Evolutionary conservation across 345 rosid species (phyloP).

Genomic region (Ceriops zippeliana): DNA sequence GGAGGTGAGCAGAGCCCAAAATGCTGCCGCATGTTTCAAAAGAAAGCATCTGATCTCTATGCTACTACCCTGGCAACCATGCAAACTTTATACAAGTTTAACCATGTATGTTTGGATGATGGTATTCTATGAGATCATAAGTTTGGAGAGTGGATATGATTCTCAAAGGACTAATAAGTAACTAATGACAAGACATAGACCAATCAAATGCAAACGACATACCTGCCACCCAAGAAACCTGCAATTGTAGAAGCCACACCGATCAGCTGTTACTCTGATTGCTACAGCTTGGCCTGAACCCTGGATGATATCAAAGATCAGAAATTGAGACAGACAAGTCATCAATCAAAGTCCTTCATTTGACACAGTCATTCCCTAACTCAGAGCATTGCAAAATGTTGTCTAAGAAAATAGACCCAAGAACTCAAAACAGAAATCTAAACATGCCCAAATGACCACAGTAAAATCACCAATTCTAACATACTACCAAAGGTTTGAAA

Average conservation of each 20-base stretch:
- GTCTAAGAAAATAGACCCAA: conserved; percentile 1
- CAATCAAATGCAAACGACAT: conserved; percentile 1
- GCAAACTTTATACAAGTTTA: no score
- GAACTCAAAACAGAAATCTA: not conserved
- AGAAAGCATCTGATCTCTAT: no score
- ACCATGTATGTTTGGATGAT: no score
- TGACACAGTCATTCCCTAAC: not conserved
- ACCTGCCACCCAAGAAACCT: conserved; percentile 99
- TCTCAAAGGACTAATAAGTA: no score
- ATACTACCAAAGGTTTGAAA: not conserved
- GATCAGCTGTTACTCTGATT: conserved; percentile 85
- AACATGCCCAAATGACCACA: not conserved
- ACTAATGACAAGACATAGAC: not conserved
- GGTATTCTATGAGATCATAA: not conserved
- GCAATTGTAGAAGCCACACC: conserved; percentile 94
- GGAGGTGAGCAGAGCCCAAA: no score
- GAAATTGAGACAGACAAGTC: not conserved
- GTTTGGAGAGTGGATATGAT: not conserved
- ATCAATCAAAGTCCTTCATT: not conserved
- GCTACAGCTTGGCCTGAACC: conserved; percentile 99
- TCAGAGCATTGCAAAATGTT: not conserved
- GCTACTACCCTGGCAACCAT: no score
- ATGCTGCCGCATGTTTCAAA: no score
- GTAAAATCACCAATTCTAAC: not conserved
- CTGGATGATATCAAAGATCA: conserved; percentile 29